A percentile compares a stretch with the other conserved stretches of the same genome.
Conservation (phyloP, 2,329 filamentous ascomycete genomes). For the Phaeosphaeria sp. region DNA sequence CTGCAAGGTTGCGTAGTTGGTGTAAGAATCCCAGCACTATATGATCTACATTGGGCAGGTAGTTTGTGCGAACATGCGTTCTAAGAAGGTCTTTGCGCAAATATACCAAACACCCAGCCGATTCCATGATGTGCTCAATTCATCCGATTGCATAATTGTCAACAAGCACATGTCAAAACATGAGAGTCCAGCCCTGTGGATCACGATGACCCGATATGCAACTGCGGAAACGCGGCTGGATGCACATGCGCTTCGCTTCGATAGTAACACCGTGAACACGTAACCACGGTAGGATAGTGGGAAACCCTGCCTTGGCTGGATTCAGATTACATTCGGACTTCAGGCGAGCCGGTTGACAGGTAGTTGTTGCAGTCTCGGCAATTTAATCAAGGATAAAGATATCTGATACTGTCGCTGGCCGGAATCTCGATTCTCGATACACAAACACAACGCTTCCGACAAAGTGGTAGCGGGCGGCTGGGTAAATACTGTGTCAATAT, state of each 20-base stretch:
- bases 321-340: neutral
- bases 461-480: slow-evolving; percentile 26
- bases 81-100: slow-evolving; percentile 31
- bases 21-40: slow-evolving; percentile 2
- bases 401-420: slow-evolving; percentile 1
- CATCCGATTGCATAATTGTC: slow-evolving; percentile 21
- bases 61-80: slow-evolving; percentile 34
- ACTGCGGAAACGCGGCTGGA: slow-evolving; percentile 25
- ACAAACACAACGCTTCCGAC: slow-evolving; percentile 10
- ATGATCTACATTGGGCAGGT: slow-evolving; percentile 18
- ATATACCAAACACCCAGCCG: slow-evolving; percentile 12
- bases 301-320: slow-evolving; percentile 8
- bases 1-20: slow-evolving; percentile 9
- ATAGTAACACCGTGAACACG: neutral
- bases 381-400: slow-evolving; percentile 24
- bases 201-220: slow-evolving; percentile 30
- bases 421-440: neutral
- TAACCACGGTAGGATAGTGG: neutral
- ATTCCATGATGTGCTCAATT: slow-evolving; percentile 30
- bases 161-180: slow-evolving; percentile 20
- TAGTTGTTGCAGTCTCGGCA: slow-evolving; percentile 1
- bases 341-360: neutral
- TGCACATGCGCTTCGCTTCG: slow-evolving; percentile 4
- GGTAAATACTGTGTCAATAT: slow-evolving; percentile 24
- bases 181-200: slow-evolving; percentile 28